Evolutionary conservation across 495 filamentous ascomycete species (phyloP), one percentile per base, ranked within the genome.

Genomic region (Daldinia concentrica): DNA sequence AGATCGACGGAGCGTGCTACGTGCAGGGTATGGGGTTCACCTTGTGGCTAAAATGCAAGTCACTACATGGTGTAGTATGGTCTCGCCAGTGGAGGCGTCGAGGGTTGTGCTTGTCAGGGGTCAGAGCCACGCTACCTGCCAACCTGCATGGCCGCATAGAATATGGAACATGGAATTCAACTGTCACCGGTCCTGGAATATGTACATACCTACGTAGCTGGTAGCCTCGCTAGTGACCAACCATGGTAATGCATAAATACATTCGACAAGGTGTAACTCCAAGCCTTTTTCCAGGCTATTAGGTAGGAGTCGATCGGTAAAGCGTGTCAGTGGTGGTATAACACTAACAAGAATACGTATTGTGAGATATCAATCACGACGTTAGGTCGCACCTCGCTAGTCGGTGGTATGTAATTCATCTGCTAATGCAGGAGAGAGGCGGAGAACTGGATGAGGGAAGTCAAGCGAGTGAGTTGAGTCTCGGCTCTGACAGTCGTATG

Each of bases 1-100:
- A 73, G 71, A 73, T 73, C 71, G 51, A 69, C 66, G 71, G 71
- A 66, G 62, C 62, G 58, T 69, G 65, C 57, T 69, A 66, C 30
- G 51, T 39, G 64, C 71, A 66, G 66, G 66, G 58, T 43, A 62
- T 57, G 54, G 61, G 61, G 58, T 39, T 30, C 56, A 61, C 60
- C 45, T 61, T 71, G 68, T 74, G 72, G 72, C 72, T 74, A 74
- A 74, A 74, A 74, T 71, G 68, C 72, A 69, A 58, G 72, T 74
- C 72, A 72, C 60, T 62, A n/a, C n/a, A n/a, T n/a, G n/a, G n/a
- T n/a, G n/a, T n/a, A n/a, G n/a, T n/a, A 66, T 51, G 45, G 71
- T 62, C 66, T 66, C 41, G 51, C 22, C 36, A 59, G 70, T 73
- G 70, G 70, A 73, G 70, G 56, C 12, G 56, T 52, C 24, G 29